These are phyloP conservation scores for Pyropia yezoensis DNA, from an alignment of 23 red algal genomes.

Conservation along the genomic window DNA sequence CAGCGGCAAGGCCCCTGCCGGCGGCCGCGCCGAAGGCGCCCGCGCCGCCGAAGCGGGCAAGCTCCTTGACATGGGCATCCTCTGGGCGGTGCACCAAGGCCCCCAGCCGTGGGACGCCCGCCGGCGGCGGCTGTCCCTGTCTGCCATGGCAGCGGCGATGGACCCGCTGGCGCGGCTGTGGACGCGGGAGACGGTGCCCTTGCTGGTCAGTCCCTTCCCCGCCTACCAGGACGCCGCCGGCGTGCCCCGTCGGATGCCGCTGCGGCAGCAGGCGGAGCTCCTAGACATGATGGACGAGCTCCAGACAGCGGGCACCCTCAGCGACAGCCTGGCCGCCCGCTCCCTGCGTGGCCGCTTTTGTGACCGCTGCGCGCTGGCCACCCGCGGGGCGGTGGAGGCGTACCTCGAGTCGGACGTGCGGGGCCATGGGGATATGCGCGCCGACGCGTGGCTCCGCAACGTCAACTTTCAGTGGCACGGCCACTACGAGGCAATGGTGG, in stretches of 20 bases:
- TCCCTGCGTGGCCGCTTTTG: constrained; percentile 7
- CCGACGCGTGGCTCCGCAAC: constrained; percentile 22
- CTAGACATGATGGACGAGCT: constrained; percentile 22
- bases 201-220: constrained; percentile 11
- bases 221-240: background rate
- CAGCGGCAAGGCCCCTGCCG: too few relatives aligned
- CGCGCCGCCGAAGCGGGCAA: background rate
- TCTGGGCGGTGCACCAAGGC: constrained; percentile 37
- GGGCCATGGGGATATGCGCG: constrained; percentile 12
- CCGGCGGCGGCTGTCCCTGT: background rate
- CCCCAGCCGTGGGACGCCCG: constrained; percentile 12
- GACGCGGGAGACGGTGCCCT: background rate
- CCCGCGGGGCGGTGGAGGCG: constrained; percentile 18
- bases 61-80: constrained; percentile 13
- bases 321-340: constrained; percentile 9
- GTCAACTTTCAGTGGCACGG: constrained; percentile 17
- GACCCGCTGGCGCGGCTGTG: constrained; percentile 9
- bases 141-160: too few relatives aligned
- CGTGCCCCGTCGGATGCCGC: too few relatives aligned
- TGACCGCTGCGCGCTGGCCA: constrained; percentile 3
- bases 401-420: constrained; percentile 22
- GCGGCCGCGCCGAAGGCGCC: too few relatives aligned
- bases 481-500: constrained; percentile 23
- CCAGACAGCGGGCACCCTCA: constrained; percentile 18
- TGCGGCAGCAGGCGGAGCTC: constrained; percentile 7